Percentiles rank a stretch among this genome's conserved stretches.
These are phyloP conservation scores for Chlorella sp. DNA, from an alignment of 139 green algal genomes.

Conservation along the genomic window DNA sequence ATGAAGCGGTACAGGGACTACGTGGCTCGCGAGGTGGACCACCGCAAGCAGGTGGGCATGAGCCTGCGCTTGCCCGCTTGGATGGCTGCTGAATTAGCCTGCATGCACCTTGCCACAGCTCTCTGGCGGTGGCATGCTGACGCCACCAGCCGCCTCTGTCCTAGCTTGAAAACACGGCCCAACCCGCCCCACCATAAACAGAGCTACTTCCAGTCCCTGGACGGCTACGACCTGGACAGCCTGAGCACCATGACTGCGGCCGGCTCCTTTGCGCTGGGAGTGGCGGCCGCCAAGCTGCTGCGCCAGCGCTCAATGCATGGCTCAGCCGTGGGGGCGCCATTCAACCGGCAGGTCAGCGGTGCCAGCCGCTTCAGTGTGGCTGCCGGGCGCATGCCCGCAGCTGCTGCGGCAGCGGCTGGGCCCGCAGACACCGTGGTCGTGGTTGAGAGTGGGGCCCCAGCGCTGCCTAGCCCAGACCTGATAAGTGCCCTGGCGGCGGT, in stretches of 20 bases:
- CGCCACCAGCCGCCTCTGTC: too few relatives aligned
- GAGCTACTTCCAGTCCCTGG: background rate
- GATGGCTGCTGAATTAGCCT: too few relatives aligned
- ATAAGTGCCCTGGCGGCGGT: background rate
- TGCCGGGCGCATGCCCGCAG: background rate
- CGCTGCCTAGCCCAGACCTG: background rate
- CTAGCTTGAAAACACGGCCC: too few relatives aligned
- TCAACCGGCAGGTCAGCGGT: too few relatives aligned
- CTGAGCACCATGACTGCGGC: background rate
- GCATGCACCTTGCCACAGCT: too few relatives aligned
- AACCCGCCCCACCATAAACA: too few relatives aligned
- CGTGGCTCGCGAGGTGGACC: background rate
- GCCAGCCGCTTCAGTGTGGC: background rate
- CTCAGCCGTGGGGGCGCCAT: too few relatives aligned
- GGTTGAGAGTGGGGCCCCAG: background rate
- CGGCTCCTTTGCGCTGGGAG: too few relatives aligned
- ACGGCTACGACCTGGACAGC: background rate
- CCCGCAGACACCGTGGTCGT: background rate
- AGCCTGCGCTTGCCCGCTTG: too few relatives aligned
- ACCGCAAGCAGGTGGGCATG: conserved; percentile 14
- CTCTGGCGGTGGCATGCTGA: too few relatives aligned
- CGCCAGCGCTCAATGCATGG: too few relatives aligned
- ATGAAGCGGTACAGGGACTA: conserved; percentile 17
- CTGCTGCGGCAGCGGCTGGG: background rate
- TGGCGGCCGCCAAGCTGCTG: too few relatives aligned